A percentile compares a stretch with the other conserved stretches of the same genome.
These are phyloP conservation scores for Saksenaea oblongispora DNA, from an alignment of 371 early-diverging fungal genomes.

Conservation along the genomic window DNA sequence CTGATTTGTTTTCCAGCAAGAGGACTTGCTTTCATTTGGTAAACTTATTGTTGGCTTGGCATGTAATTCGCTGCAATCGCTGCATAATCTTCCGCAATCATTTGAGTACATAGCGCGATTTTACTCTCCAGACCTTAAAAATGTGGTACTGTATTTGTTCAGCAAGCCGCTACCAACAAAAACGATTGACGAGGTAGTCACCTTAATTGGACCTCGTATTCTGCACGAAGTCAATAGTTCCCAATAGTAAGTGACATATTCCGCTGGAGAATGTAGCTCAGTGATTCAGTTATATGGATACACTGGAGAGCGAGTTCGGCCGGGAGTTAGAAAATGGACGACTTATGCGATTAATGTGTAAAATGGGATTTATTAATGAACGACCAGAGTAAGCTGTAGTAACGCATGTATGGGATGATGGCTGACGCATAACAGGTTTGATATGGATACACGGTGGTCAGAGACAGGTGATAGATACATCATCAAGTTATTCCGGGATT, in stretches of 20 bases:
- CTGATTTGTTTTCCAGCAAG: conserved; percentile 61
- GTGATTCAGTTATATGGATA: conserved; percentile 66
- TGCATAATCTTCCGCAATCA: conserved; percentile 70
- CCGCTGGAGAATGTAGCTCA: background rate
- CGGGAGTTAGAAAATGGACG: conserved; percentile 91
- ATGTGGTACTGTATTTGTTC: conserved; percentile 78
- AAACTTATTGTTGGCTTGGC: conserved; percentile 81
- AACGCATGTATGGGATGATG: background rate
- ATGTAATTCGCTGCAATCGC: conserved; percentile 72
- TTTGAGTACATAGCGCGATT: conserved; percentile 74
- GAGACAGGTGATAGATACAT: conserved; percentile 96
- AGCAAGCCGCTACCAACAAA: conserved; percentile 76
- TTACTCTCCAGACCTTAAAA: conserved; percentile 80
- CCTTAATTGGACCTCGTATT: conserved; percentile 79
- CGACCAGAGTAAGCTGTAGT: conserved; percentile 77
- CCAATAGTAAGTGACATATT: conserved; percentile 53
- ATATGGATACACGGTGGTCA: conserved; percentile 90
- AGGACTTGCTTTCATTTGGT: conserved; percentile 88
- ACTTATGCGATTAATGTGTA: conserved; percentile 77
- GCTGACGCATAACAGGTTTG: conserved; percentile 54
- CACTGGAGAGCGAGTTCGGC: conserved; percentile 74
- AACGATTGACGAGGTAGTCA: conserved; percentile 81
- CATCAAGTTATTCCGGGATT: conserved; percentile 94
- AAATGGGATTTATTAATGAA: conserved; percentile 94
- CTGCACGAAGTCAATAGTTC: conserved; percentile 75